A percentile compares a stretch with the other conserved stretches of the same genome.
phyloP scores from a whole-genome alignment of 1,139 yeast species.

The Yamadazyma jaroonii region DNA sequence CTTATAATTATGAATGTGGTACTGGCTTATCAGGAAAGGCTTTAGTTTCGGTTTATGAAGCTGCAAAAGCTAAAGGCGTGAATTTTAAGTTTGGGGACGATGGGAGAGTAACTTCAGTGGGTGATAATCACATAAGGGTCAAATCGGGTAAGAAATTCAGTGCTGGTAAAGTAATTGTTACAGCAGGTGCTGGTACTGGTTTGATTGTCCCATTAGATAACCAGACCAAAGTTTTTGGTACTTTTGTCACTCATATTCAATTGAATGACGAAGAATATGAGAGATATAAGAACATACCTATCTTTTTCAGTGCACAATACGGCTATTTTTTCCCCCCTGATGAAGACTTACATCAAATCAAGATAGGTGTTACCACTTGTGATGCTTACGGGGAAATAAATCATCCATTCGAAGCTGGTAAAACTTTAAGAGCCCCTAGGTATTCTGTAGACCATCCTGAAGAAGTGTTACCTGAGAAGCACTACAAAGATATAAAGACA shows the following conservation, averaged over 20 bases:
- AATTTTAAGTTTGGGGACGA: conserved; percentile 25
- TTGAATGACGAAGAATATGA: conserved; percentile 26
- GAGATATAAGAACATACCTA: conserved; percentile 28
- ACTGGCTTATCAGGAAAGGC: conserved; percentile 29
- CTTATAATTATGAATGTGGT: conserved; percentile 26
- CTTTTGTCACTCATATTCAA: conserved; percentile 32
- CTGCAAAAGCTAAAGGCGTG: conserved; percentile 21
- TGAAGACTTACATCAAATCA: conserved; percentile 28
- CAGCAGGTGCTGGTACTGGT: conserved; percentile 35
- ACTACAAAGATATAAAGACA: conserved; percentile 11
- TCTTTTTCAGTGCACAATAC: conserved; percentile 36
- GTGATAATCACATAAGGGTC: conserved; percentile 16
- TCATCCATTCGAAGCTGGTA: conserved; percentile 23
- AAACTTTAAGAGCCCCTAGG: conserved; percentile 31
- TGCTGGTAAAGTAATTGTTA: conserved; percentile 25
- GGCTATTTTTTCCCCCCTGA: conserved; percentile 45
- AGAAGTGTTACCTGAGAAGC: conserved; percentile 32
- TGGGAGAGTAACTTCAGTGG: conserved; percentile 11
- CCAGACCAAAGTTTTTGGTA: conserved; percentile 32
- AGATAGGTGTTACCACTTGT: conserved; percentile 38
- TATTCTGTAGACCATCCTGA: conserved; percentile 25
- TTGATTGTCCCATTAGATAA: conserved; percentile 24
- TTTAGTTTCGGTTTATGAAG: conserved; percentile 20
- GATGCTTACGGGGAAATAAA: conserved; percentile 27
- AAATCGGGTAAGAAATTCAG: conserved; percentile 18